A percentile compares a stretch with the other conserved stretches of the same genome.
These are phyloP conservation scores for Cymbopogon citratus DNA, from an alignment of 176 grass and related monocot species.

Conservation along the genomic window DNA sequence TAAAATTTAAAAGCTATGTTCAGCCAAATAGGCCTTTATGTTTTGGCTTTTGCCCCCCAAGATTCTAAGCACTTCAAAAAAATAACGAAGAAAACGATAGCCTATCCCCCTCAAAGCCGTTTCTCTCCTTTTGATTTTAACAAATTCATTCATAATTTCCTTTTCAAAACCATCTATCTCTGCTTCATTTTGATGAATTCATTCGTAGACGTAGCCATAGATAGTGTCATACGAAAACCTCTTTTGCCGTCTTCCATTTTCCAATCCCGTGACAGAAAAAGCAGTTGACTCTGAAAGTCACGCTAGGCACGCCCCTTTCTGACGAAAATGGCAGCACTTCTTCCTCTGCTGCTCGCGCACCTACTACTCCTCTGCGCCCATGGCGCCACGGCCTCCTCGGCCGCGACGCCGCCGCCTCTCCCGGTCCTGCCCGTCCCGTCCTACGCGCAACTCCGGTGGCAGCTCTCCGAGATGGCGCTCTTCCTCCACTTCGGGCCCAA, in stretches of 20 bases:
- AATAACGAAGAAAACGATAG: too few relatives aligned
- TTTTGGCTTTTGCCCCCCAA: too few relatives aligned
- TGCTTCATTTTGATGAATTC: too few relatives aligned
- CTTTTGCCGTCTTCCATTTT: background rate
- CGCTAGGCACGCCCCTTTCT: background rate
- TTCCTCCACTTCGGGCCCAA: constrained; percentile 96
- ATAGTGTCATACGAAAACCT: too few relatives aligned
- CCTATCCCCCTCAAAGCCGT: too few relatives aligned
- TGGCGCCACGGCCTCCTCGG: background rate
- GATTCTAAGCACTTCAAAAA: too few relatives aligned
- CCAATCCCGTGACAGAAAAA: background rate
- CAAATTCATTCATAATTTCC: too few relatives aligned
- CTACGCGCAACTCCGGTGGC: constrained; percentile 78
- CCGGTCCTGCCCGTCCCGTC: constrained; percentile 63
- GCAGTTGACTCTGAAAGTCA: background rate
- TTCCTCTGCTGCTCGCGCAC: constrained; percentile 1
- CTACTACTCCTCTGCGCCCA: constrained; percentile 8
- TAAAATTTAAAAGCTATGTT: too few relatives aligned
- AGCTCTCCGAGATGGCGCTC: constrained; percentile 84
- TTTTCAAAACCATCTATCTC: background rate
- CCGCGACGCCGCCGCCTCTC: constrained; percentile 52
- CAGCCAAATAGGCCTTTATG: too few relatives aligned
- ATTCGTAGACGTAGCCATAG: too few relatives aligned
- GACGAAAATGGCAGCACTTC: constrained; percentile 22
- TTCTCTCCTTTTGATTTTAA: too few relatives aligned